Evolutionary conservation across 2,329 filamentous ascomycete species (phyloP).

Genomic region (Bipolaris oryzae): DNA sequence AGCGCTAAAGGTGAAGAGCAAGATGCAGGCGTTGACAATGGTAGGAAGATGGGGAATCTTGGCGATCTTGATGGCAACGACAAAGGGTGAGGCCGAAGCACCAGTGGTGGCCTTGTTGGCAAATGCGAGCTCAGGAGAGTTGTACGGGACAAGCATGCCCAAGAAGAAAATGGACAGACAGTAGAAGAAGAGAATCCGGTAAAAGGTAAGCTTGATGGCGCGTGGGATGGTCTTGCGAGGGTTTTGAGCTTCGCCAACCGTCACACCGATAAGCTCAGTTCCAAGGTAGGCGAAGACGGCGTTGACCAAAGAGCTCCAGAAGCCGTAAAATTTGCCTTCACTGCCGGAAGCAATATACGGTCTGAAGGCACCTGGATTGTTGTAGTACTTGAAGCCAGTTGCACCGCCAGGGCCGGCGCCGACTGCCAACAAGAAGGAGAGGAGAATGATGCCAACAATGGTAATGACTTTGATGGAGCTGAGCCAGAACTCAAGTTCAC

Average conservation of each 20-base stretch:
- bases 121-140: conserved; percentile 65
- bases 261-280: conserved; percentile 76
- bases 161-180: conserved; percentile 73
- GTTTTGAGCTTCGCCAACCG: conserved; percentile 79
- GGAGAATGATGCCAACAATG: conserved; percentile 54
- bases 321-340: conserved; percentile 52
- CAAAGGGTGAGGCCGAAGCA: conserved; percentile 73
- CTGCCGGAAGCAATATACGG: conserved; percentile 44
- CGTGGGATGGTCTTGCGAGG: conserved; percentile 76
- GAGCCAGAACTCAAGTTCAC: conserved; percentile 58
- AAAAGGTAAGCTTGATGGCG: conserved; percentile 81
- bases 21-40: conserved; percentile 75
- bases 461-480: conserved; percentile 55
- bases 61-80: conserved; percentile 71
- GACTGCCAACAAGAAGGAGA: conserved; percentile 52
- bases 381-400: conserved; percentile 55
- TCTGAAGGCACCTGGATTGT: conserved; percentile 53
- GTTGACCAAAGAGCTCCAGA: conserved; percentile 74
- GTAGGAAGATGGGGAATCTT: conserved; percentile 67
- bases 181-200: conserved; percentile 83
- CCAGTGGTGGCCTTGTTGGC: conserved; percentile 55
- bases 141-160: conserved; percentile 77
- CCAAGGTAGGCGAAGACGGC: conserved; percentile 79
- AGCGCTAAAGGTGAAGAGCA: conserved; percentile 77
- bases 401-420: conserved; percentile 51